A percentile compares a stretch with the other conserved stretches of the same genome.
Evolutionary conservation across 2,329 filamentous ascomycete genomes (phyloP).

Genomic region (Sarocladium oryzae): DNA sequence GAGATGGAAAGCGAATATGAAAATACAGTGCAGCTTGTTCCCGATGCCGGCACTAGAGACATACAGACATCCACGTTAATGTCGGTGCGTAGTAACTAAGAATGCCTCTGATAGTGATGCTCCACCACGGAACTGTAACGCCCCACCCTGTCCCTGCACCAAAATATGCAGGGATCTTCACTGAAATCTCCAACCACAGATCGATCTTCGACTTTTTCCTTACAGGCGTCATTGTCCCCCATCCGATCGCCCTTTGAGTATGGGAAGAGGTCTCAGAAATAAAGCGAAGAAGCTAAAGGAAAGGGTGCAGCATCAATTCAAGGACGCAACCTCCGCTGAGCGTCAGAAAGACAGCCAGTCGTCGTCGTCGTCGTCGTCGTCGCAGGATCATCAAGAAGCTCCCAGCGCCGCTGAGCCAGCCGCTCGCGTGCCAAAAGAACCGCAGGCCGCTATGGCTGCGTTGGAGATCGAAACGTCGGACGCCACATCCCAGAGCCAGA

Average conservation of each 20-base stretch:
- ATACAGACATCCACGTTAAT: no score
- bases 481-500: slow-evolving; percentile 15
- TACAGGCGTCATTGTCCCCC: no score
- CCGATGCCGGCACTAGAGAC: no score
- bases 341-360: not conserved
- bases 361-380: no score
- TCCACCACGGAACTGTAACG: no score
- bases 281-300: slow-evolving; percentile 3
- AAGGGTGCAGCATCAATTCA: not conserved
- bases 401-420: not conserved
- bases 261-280: slow-evolving; percentile 6
- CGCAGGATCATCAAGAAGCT: not conserved
- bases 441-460: slow-evolving; percentile 3
- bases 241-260: no score
- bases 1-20: not conserved
- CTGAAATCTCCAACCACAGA: no score
- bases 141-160: no score
- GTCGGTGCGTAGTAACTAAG: no score
- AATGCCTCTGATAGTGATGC: no score
- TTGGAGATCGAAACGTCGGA: slow-evolving; percentile 3
- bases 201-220: not conserved
- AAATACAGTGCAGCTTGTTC: no score
- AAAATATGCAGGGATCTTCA: no score
- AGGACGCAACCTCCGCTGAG: not conserved
- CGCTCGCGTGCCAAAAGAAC: not conserved